These are phyloP conservation scores for Trichoderma sp. DNA, from an alignment of 2,329 filamentous ascomycete genomes.

Conservation along the genomic window DNA sequence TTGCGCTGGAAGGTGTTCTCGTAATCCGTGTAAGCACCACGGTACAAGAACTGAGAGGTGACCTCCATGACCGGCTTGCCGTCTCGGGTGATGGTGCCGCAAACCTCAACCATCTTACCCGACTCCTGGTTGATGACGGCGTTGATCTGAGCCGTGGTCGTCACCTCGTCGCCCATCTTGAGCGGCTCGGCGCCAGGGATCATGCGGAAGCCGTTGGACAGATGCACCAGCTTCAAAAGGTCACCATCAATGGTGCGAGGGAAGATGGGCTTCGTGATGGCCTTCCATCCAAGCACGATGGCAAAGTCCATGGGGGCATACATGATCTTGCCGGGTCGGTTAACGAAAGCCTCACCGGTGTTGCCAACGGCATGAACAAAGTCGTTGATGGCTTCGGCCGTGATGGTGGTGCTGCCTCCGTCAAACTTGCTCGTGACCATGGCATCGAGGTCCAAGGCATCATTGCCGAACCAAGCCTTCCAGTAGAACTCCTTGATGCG, in stretches of 20 bases:
- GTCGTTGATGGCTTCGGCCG: constrained; percentile 91
- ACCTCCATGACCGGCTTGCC: constrained; percentile 94
- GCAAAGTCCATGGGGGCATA: constrained; percentile 98
- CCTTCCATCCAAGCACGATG: constrained; percentile 98
- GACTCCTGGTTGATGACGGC: constrained; percentile 97
- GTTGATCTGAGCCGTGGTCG: constrained; percentile 94
- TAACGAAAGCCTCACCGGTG: constrained; percentile 95
- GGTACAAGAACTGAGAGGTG: constrained; percentile 96
- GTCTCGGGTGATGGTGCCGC: constrained; percentile 86
- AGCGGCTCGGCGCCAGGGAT: constrained; percentile 90
- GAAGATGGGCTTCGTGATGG: constrained; percentile 99
- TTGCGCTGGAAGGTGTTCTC: constrained; percentile 99
- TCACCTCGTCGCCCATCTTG: constrained; percentile 91
- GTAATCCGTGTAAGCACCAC: constrained; percentile 87
- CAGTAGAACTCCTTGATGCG: constrained; percentile 99
- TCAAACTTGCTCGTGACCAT: constrained; percentile 86
- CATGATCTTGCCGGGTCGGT: constrained; percentile 89
- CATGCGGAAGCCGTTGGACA: constrained; percentile 99
- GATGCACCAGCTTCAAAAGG: constrained; percentile 89
- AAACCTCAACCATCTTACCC: constrained; percentile 99
- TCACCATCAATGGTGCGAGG: constrained; percentile 95
- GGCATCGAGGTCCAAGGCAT: constrained; percentile 78
- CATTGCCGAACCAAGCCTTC: constrained; percentile 93
- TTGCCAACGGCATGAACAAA: constrained; percentile 99
- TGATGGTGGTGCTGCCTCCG: constrained; percentile 84